A percentile compares a stretch with the other conserved stretches of the same genome.
phyloP scores from a whole-genome alignment of 2,329 filamentous ascomycete species.

The Claviceps digitariae region DNA sequence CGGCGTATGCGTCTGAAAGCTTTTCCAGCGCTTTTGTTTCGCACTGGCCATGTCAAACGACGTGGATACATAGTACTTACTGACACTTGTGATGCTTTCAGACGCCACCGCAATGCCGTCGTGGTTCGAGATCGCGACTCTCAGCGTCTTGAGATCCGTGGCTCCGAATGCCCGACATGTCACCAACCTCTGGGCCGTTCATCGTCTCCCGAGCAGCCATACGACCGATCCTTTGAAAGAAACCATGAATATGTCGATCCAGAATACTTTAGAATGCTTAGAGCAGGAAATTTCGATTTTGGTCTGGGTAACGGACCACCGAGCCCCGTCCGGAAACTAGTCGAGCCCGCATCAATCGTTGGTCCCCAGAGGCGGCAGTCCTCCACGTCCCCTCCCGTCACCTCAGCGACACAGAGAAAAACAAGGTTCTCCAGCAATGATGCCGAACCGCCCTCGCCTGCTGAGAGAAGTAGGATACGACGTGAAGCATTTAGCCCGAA shows the following conservation, averaged over 20 bases:
- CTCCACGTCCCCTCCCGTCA: slow-evolving; percentile 9
- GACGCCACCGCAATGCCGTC: slow-evolving; percentile 82
- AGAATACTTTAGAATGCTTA: slow-evolving; percentile 91
- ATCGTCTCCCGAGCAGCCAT: slow-evolving; percentile 34
- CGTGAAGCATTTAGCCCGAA: slow-evolving; percentile 78
- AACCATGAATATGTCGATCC: slow-evolving; percentile 65
- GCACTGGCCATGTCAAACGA: not conserved
- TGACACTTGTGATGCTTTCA: slow-evolving; percentile 22
- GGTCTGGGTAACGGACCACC: slow-evolving; percentile 30
- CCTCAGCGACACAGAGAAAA: slow-evolving; percentile 11
- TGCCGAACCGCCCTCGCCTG: slow-evolving; percentile 32
- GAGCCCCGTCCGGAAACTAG: slow-evolving; percentile 40
- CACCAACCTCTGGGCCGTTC: slow-evolving; percentile 51
- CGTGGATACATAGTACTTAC: not conserved
- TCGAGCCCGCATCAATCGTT: slow-evolving; percentile 28
- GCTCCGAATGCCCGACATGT: slow-evolving; percentile 79
- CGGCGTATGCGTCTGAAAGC: not conserved
- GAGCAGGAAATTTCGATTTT: slow-evolving; percentile 35
- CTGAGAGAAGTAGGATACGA: slow-evolving; percentile 58
- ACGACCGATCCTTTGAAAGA: slow-evolving; percentile 27
- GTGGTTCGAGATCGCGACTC: slow-evolving; percentile 83
- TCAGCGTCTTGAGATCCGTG: slow-evolving; percentile 70
- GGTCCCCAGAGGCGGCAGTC: slow-evolving; percentile 8
- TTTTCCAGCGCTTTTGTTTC: not conserved
- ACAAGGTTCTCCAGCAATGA: slow-evolving; percentile 41